Percentiles rank a stretch among this genome's conserved stretches.
Evolutionary conservation across 1,284 basidiomycete genomes (phyloP).

Genomic region (Phaffia rhodozyma): DNA sequence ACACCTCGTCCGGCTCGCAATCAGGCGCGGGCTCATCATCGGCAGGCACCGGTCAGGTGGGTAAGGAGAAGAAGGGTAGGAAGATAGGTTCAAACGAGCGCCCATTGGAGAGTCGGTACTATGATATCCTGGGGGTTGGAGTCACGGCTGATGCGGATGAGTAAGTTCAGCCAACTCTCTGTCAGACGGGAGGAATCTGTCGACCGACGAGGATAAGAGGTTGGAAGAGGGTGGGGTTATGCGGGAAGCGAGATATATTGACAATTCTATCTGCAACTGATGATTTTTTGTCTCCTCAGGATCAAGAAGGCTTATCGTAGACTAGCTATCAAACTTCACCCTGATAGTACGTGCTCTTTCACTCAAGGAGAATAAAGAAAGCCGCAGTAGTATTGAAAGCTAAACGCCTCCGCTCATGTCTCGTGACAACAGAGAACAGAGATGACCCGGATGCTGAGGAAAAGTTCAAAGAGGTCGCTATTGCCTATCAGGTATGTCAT

Average conservation of each 20-base stretch:
- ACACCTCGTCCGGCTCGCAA: not conserved
- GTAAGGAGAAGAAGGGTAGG: not conserved
- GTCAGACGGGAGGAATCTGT: no score
- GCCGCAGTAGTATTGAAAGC: not conserved
- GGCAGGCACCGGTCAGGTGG: constrained; percentile 1
- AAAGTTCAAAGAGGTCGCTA: constrained; percentile 31
- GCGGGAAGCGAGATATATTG: no score
- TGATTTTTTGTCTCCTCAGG: not conserved
- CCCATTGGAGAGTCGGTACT: constrained; percentile 14
- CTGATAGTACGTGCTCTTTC: constrained; percentile 46
- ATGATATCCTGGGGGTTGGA: constrained; percentile 12
- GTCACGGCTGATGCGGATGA: constrained; percentile 7
- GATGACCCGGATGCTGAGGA: constrained; percentile 87
- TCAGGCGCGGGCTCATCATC: not conserved
- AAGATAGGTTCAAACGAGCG: constrained; percentile 13
- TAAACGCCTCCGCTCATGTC: not conserved
- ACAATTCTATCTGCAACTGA: not conserved
- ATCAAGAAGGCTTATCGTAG: constrained; percentile 95
- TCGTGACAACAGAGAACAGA: constrained; percentile 51
- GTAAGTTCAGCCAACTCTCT: not conserved
- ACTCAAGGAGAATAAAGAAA: constrained; percentile 37
- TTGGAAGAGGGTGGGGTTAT: not conserved
- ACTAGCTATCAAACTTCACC: constrained; percentile 83
- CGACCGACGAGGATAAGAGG: not conserved
- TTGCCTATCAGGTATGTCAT: constrained; percentile 23